phyloP scores from a whole-genome alignment of 495 filamentous ascomycete species.

The Neurospora discreta region DNA sequence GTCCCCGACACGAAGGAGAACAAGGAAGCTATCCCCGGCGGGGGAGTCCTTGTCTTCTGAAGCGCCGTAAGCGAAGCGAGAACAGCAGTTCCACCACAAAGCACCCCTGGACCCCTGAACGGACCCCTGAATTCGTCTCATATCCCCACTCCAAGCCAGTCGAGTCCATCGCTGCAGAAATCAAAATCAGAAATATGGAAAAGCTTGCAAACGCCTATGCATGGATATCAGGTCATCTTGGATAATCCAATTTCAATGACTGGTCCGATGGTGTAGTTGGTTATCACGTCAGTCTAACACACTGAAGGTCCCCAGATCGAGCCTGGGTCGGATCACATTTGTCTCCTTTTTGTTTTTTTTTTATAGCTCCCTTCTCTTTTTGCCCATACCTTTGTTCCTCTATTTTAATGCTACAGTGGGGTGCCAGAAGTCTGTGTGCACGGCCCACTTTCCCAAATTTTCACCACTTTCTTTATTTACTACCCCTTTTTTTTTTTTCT shows the following conservation, averaged over 20 bases:
- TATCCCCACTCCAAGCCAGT: neutral
- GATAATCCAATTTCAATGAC: neutral
- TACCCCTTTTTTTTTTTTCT: no score
- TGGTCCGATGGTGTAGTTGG: neutral
- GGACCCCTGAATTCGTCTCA: neutral
- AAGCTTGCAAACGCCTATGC: neutral
- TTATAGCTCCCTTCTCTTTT: neutral
- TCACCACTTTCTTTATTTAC: no score
- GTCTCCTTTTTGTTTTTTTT: neutral
- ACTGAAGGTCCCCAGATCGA: neutral
- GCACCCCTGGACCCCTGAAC: neutral
- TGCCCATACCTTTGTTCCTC: neutral
- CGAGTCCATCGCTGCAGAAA: neutral
- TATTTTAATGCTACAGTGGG: neutral
- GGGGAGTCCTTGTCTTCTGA: neutral
- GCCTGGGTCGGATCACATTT: neutral
- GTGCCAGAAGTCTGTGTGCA: no score
- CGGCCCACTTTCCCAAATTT: no score
- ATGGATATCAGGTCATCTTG: neutral
- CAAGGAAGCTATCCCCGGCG: neutral
- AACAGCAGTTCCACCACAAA: neutral
- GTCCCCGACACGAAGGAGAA: neutral
- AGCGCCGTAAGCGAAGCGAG: neutral
- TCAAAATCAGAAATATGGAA: neutral
- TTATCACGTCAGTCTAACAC: no score